These are phyloP conservation scores for Laguncularia racemosa DNA, from an alignment of 345 rosid genomes.

Conservation along the genomic window DNA sequence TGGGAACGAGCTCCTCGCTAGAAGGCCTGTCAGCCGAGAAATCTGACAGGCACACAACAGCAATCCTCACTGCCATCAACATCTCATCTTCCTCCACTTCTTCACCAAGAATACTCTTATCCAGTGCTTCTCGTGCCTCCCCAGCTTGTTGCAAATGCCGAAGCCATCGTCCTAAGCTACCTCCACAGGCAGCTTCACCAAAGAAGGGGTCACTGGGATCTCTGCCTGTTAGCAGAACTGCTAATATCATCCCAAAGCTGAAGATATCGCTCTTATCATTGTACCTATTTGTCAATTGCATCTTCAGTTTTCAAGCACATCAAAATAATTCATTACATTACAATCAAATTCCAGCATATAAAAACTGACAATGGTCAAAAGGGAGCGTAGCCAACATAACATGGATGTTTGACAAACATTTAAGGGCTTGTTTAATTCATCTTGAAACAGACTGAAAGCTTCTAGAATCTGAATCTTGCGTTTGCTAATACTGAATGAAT, in stretches of 20 bases:
- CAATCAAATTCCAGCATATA: not conserved
- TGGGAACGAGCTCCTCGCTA: slow-evolving; percentile 84
- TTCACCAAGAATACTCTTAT: slow-evolving; percentile 76
- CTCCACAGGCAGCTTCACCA: slow-evolving; percentile 45
- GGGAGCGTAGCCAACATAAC: too few species aligned
- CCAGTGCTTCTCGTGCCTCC: slow-evolving; percentile 76
- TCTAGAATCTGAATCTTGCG: too few species aligned
- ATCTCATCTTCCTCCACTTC: slow-evolving; percentile 97
- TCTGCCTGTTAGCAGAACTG: slow-evolving; percentile 73
- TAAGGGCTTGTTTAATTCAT: too few species aligned
- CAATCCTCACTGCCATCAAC: slow-evolving; percentile 92
- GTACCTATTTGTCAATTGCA: slow-evolving; percentile 35
- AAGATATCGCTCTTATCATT: slow-evolving; percentile 82
- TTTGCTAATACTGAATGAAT: too few species aligned
- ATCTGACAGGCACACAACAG: slow-evolving; percentile 81
- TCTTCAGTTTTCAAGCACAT: not conserved
- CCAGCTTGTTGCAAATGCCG: slow-evolving; percentile 80
- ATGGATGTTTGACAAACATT: too few species aligned
- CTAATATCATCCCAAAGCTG: slow-evolving; percentile 94
- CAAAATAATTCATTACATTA: not conserved
- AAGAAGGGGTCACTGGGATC: slow-evolving; percentile 65
- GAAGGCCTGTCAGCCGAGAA: slow-evolving; percentile 86
- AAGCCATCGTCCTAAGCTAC: slow-evolving; percentile 78
- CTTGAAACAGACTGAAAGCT: too few species aligned
- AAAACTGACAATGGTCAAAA: not conserved